A percentile compares a stretch with the other conserved stretches of the same genome.
Conservation (phyloP, 768 basidiomycete genomes). For the Lyophyllum atratum region DNA sequence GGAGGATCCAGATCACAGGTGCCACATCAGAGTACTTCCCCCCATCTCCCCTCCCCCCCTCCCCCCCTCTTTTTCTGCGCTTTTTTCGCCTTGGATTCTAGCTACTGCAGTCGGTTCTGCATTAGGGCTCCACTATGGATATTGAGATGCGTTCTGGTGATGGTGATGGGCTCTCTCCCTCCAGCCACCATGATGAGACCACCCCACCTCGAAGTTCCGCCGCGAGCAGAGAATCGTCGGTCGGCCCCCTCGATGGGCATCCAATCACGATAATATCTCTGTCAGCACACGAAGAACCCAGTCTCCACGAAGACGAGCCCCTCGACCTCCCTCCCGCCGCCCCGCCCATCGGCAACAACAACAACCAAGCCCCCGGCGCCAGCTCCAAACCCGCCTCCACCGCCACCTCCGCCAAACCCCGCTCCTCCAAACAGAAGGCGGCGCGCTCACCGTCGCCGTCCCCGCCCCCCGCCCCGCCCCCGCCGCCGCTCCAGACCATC, state of each 20-base stretch:
- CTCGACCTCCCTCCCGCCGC: not conserved
- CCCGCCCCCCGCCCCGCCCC: slow-evolving; percentile 43
- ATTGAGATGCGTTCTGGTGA: not conserved
- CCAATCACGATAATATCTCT: not conserved
- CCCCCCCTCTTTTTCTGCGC: slow-evolving; percentile 8
- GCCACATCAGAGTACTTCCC: slow-evolving; percentile 13
- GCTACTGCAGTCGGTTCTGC: not conserved
- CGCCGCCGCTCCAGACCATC: slow-evolving; percentile 52
- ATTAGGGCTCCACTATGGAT: slow-evolving; percentile 1
- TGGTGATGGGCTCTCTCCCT: not conserved
- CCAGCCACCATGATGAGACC: not conserved
- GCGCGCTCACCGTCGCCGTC: slow-evolving; percentile 24
- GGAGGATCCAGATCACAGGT: slow-evolving; percentile 13
- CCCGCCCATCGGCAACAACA: slow-evolving; percentile 12
- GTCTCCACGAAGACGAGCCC: not conserved
- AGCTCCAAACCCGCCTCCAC: slow-evolving; percentile 18
- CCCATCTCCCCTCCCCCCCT: slow-evolving; percentile 2
- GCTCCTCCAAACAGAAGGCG: slow-evolving; percentile 40
- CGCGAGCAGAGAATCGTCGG: not conserved
- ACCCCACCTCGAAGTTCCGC: not conserved
- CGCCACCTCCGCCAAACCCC: slow-evolving; percentile 46
- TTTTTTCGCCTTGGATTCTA: slow-evolving; percentile 14
- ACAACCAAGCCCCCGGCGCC: slow-evolving; percentile 2
- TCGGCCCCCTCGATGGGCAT: not conserved
- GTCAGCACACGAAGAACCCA: not conserved